These are phyloP conservation scores for Chrysoporthe deuterocubensis DNA, from an alignment of 2,329 filamentous ascomycete species.

Conservation along the genomic window DNA sequence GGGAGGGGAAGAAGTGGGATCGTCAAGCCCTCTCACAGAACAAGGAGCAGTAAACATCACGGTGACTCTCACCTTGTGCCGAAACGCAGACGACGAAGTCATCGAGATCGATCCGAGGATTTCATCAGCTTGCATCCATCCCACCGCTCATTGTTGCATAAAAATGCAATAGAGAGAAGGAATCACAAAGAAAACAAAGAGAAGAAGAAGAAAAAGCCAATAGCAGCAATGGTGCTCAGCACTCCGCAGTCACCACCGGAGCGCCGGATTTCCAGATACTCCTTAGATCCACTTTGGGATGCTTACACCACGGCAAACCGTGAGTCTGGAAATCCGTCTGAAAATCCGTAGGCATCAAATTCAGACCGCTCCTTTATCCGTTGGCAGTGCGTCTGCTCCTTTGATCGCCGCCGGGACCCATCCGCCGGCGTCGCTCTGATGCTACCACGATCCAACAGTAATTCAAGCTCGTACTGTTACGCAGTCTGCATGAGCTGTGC, in stretches of 20 bases:
- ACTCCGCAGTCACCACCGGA: neutral
- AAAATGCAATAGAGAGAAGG: neutral
- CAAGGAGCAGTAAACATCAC: neutral
- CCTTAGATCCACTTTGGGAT: slow-evolving; percentile 5
- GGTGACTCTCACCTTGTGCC: neutral
- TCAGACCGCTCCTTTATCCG: slow-evolving; percentile 1
- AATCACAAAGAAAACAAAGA: neutral
- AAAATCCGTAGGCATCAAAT: neutral
- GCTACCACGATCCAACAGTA: neutral
- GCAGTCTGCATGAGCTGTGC: neutral
- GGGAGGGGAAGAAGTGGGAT: too few relatives aligned
- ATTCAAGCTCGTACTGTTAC: neutral
- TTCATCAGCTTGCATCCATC: neutral
- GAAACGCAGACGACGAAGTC: neutral
- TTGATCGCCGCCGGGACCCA: neutral
- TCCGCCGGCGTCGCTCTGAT: neutral
- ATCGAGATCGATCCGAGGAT: neutral
- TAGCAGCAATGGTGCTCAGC: neutral
- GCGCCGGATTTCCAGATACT: slow-evolving; percentile 3
- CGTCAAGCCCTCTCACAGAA: too few relatives aligned
- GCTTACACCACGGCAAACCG: neutral
- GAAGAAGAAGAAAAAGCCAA: neutral
- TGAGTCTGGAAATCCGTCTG: neutral
- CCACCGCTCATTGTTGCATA: neutral
- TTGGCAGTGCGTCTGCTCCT: neutral